These are phyloP conservation scores for Rhypophila decipiens DNA, from an alignment of 495 filamentous ascomycete genomes.

Conservation along the genomic window DNA sequence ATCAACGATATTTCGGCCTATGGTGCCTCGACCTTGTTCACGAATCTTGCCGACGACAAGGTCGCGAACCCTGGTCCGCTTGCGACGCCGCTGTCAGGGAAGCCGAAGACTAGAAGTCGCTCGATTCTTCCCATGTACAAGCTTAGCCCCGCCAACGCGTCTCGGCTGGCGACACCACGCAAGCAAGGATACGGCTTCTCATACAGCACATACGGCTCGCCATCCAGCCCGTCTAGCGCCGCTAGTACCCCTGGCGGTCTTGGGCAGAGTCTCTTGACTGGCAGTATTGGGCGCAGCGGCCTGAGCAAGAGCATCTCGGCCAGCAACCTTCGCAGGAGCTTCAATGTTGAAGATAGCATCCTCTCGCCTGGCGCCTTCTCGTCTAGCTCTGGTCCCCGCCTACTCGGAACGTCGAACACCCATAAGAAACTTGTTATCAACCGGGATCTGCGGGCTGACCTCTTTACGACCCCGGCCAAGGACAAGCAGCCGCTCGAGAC, in stretches of 20 bases:
- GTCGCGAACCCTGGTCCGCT: conserved; percentile 69
- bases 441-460: conserved; percentile 70
- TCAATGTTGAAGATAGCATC: conserved; percentile 65
- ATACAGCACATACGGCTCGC: conserved; percentile 82
- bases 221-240: conserved; percentile 60
- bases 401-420: conserved; percentile 55
- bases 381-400: conserved; percentile 50
- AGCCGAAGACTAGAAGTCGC: conserved; percentile 60
- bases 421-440: conserved; percentile 90
- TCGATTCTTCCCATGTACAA: conserved; percentile 82
- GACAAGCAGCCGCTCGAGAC: conserved; percentile 34
- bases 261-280: conserved; percentile 59
- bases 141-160: conserved; percentile 72
- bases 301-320: conserved; percentile 58
- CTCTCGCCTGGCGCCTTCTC: conserved; percentile 83
- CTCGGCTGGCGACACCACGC: conserved; percentile 73
- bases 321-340: conserved; percentile 56
- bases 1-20: conserved; percentile 74
- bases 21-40: conserved; percentile 74
- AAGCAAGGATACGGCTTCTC: conserved; percentile 80
- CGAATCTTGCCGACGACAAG: conserved; percentile 56
- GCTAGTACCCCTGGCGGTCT: conserved; percentile 62
- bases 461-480: conserved; percentile 55
- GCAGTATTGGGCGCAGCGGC: conserved; percentile 48
- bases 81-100: conserved; percentile 76